Percentiles rank a stretch among this genome's conserved stretches.
Evolutionary conservation across 495 filamentous ascomycete species (phyloP).

Genomic region (Margaritispora aquatica): DNA sequence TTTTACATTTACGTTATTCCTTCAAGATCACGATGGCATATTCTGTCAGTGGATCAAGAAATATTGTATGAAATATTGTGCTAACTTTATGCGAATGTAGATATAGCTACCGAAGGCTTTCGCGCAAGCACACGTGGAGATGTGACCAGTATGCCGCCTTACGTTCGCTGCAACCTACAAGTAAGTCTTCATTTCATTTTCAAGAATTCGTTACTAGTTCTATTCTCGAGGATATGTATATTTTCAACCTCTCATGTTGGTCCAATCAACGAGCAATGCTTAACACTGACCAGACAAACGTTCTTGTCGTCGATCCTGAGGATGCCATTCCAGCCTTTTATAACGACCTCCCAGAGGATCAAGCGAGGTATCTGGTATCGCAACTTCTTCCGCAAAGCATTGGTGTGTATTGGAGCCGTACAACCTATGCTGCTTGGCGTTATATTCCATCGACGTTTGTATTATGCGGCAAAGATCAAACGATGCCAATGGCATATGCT

Average conservation of each 20-base stretch:
- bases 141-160: conserved; percentile 27
- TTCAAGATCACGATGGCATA: too few relatives aligned
- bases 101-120: conserved; percentile 25
- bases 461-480: conserved; percentile 25
- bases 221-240: too few relatives aligned
- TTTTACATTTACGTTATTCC: too few relatives aligned
- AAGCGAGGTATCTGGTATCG: conserved; percentile 26
- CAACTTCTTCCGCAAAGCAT: conserved; percentile 27
- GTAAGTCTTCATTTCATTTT: conserved; percentile 4
- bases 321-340: conserved; percentile 21
- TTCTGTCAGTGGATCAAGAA: too few relatives aligned
- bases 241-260: too few relatives aligned
- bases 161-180: conserved; percentile 32
- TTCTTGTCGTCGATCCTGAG: conserved; percentile 19
- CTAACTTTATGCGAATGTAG: neutral
- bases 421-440: conserved; percentile 28
- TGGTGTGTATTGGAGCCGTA: conserved; percentile 26
- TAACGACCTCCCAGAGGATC: conserved; percentile 22
- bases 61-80: neutral
- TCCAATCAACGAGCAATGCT: too few relatives aligned
- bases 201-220: too few relatives aligned
- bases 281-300: too few relatives aligned
- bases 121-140: conserved; percentile 25
- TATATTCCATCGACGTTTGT: conserved; percentile 29
- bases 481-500: conserved; percentile 17